phyloP scores from a whole-genome alignment of 2,329 filamentous ascomycete species.

The Pestalotiopsis sp. region DNA sequence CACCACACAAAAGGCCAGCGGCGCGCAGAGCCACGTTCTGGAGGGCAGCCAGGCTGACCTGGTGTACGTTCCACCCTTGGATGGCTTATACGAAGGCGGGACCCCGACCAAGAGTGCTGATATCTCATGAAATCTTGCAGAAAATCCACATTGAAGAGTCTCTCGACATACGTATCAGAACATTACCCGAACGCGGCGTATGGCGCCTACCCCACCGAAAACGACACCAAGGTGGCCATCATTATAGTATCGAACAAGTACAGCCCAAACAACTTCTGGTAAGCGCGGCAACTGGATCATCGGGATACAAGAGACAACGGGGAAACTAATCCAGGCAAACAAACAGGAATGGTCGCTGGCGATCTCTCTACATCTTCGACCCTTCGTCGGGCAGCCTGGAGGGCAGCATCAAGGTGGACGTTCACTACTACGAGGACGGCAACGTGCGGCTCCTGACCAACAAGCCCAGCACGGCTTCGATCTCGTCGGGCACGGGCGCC shows the following conservation, averaged over 20 bases:
- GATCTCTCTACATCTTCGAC: slow-evolving; percentile 79
- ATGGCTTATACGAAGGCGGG: background rate
- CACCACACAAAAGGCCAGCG: slow-evolving; percentile 79
- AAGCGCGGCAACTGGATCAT: slow-evolving; percentile 20
- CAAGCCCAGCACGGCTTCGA: slow-evolving; percentile 66
- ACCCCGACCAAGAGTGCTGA: slow-evolving; percentile 8
- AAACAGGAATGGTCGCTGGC: slow-evolving; percentile 95
- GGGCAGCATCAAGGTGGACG: slow-evolving; percentile 86
- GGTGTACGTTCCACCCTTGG: slow-evolving; percentile 58
- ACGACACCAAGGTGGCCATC: slow-evolving; percentile 75
- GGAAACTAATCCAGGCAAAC: slow-evolving; percentile 10
- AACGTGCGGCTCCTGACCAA: slow-evolving; percentile 93
- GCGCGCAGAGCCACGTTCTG: slow-evolving; percentile 73
- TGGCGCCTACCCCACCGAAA: slow-evolving; percentile 78
- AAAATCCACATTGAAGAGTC: slow-evolving; percentile 78
- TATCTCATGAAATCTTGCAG: slow-evolving; percentile 40
- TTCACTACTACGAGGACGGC: slow-evolving; percentile 99
- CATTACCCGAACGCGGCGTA: slow-evolving; percentile 83
- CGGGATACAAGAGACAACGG: background rate
- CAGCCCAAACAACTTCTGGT: slow-evolving; percentile 98
- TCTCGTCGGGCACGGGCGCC: slow-evolving; percentile 63
- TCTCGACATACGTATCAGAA: slow-evolving; percentile 76
- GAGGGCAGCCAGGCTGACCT: slow-evolving; percentile 78
- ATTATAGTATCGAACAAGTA: slow-evolving; percentile 94
- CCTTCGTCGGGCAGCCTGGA: slow-evolving; percentile 68